Conservation (phyloP, 176 grass and related monocot species). For the Triticum turgidum region DNA sequence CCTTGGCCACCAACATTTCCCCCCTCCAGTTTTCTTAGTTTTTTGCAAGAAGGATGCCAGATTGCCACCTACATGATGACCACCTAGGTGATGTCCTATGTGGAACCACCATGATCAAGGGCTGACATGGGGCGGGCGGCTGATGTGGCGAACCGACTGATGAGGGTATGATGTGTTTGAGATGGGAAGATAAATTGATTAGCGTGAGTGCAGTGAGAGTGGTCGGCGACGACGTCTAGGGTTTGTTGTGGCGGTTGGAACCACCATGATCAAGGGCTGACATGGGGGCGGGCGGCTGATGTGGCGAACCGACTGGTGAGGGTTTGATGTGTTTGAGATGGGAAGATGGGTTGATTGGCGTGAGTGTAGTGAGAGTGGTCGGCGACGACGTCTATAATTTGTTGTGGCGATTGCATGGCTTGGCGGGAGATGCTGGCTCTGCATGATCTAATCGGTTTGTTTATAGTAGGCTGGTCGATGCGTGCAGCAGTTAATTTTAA, state of each 20-base stretch:
- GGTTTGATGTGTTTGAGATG: neutral
- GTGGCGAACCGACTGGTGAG: neutral
- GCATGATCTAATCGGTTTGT: neutral
- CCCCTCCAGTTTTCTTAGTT: neutral
- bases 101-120: neutral
- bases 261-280: neutral
- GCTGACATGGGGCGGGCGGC: neutral
- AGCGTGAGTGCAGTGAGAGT: too few species aligned
- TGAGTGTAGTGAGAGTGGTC: neutral
- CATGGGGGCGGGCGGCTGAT: neutral
- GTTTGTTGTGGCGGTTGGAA: neutral
- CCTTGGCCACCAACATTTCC: neutral
- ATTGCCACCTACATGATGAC: neutral
- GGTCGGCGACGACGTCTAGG: neutral
- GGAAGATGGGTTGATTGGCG: neutral
- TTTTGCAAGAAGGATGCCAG: neutral
- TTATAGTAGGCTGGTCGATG: neutral
- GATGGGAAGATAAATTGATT: neutral
- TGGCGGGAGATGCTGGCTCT: neutral
- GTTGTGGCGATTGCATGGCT: neutral
- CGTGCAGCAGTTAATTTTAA: neutral
- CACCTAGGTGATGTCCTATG: neutral
- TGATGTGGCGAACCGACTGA: neutral
- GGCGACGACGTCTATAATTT: neutral
- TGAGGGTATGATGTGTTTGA: neutral